These are phyloP conservation scores for Didymella pinodella DNA, from an alignment of 2,329 filamentous ascomycete species.

Conservation along the genomic window DNA sequence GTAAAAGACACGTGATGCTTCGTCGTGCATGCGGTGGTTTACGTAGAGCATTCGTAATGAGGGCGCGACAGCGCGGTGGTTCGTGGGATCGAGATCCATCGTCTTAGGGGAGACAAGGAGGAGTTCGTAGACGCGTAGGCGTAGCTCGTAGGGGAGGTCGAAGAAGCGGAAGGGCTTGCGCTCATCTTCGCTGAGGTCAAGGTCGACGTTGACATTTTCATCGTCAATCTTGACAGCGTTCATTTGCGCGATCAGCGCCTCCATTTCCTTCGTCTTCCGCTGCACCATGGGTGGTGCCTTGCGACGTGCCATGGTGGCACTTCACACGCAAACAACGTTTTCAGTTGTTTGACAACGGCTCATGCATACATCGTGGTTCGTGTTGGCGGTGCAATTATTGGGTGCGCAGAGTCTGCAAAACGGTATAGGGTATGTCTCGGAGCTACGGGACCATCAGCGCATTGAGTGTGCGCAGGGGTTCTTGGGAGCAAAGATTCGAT, in stretches of 20 bases:
- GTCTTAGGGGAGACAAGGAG: conserved; percentile 61
- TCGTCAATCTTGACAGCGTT: conserved; percentile 34
- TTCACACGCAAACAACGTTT: conserved; percentile 31
- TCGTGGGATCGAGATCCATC: conserved; percentile 72
- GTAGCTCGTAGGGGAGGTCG: conserved; percentile 62
- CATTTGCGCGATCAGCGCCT: conserved; percentile 37
- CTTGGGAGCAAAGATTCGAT: conserved; percentile 53
- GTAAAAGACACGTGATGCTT: conserved; percentile 62
- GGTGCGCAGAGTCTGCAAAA: neutral
- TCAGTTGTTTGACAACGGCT: conserved; percentile 46
- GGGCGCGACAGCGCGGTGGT: conserved; percentile 68
- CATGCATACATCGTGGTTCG: conserved; percentile 54
- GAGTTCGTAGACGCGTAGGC: conserved; percentile 58
- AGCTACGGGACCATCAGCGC: conserved; percentile 50
- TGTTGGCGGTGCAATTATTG: conserved; percentile 15
- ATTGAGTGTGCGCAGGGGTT: conserved; percentile 43
- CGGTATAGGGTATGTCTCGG: conserved; percentile 38
- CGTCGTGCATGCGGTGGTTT: conserved; percentile 59
- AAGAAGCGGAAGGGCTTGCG: conserved; percentile 59
- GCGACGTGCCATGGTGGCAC: conserved; percentile 24
- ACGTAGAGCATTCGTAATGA: conserved; percentile 72
- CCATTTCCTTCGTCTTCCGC: conserved; percentile 38
- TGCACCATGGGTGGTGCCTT: conserved; percentile 26
- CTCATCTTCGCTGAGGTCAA: conserved; percentile 5
- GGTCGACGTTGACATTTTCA: conserved; percentile 15